Base-by-base conservation (phyloP, 2,329 filamentous ascomycete genomes). In the Emericellopsis cladophorae region DNA sequence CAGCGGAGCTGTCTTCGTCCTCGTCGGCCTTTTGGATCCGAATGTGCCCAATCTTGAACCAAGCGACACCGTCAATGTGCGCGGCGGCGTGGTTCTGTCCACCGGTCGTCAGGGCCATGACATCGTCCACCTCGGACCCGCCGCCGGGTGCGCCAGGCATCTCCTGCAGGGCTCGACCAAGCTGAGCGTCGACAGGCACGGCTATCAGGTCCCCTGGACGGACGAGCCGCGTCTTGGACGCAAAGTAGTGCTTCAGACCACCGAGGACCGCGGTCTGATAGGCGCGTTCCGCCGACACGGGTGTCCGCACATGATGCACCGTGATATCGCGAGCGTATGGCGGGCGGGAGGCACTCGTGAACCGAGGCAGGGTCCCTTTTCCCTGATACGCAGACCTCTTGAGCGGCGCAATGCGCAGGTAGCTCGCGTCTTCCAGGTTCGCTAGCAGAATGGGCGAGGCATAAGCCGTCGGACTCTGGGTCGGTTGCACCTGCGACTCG, bases 41-140 rank as follows among this genome's bases (percentile, higher is more conserved):
- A 40, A 93, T 80, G 44, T 86, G 83, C 32, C 83, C 82, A 33
- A 98, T 83, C 48, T 81, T 85, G 67, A 95, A 96, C 92, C 92
- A 98, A 7, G 86, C 89, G 16, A 94, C 84, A 24, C 68, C 74
- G 58, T 72, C 76, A 49, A 62, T 66, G 50, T 48, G 64, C 3
- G 50, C 54, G 15, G 16, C 23, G n/a, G 37, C 4, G n/a, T 32
- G 29, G 26, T 22, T 39, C 39, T 36, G 31, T 2, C 39, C 33
- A 10, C 24, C 29, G 4, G 37, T 8, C 24, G 74, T 71, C 45
- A 77, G 60, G 2, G 70, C 66, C 51, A 74, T 65, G 41, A 68
- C 71, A 45, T 95, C 88, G 43, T 94, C 86, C 26, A 90, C 79
- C 37, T 79, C 76, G 4, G 73, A 68, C 10, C 73, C 74, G 26